These are phyloP conservation scores for Malus sylvestris DNA, from an alignment of 306 rosid genomes.

Conservation along the genomic window DNA sequence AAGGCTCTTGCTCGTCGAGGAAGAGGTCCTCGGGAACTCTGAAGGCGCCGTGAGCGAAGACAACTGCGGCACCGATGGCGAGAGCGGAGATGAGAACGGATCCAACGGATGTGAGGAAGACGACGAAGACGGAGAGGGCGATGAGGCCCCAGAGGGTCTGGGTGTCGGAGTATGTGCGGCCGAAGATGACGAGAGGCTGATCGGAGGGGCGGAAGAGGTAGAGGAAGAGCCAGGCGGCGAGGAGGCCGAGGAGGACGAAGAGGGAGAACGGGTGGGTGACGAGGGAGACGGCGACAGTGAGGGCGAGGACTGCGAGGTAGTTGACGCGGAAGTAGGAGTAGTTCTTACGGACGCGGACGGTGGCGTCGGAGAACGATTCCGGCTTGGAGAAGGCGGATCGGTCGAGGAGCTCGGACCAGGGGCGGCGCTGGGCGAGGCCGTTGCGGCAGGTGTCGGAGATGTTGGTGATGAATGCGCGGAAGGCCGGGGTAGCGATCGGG, in stretches of 20 bases:
- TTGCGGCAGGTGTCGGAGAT: constrained; percentile 52
- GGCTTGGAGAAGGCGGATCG: constrained; percentile 75
- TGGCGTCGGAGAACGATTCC: constrained; percentile 68
- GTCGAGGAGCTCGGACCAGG: constrained; percentile 72
- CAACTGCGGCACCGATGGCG: constrained; percentile 48
- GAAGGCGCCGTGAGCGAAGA: constrained; percentile 70
- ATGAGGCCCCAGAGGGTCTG: constrained; percentile 55
- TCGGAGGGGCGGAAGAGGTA: constrained; percentile 92
- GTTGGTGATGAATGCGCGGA: constrained; percentile 53
- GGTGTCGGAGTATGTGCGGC: constrained; percentile 64
- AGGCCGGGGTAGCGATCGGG: constrained; percentile 46
- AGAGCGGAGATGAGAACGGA: constrained; percentile 66
- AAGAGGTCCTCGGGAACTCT: constrained; percentile 89
- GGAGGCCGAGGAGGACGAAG: constrained; percentile 50
- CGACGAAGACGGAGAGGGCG: constrained; percentile 43
- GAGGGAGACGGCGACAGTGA: constrained; percentile 57
- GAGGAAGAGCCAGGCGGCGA: constrained; percentile 83
- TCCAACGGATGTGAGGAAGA: constrained; percentile 86
- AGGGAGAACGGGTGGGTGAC: constrained; percentile 66
- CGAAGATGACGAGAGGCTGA: constrained; percentile 75
- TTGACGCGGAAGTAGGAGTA: constrained; percentile 82
- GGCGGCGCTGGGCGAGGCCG: constrained; percentile 79
- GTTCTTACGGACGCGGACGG: constrained; percentile 77
- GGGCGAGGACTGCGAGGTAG: constrained; percentile 47
- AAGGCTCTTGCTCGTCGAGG: constrained; percentile 57